Percentiles rank a stretch among this genome's conserved stretches.
phyloP scores from a whole-genome alignment of 129 eudicot genomes.

The Cynara cardunculus region DNA sequence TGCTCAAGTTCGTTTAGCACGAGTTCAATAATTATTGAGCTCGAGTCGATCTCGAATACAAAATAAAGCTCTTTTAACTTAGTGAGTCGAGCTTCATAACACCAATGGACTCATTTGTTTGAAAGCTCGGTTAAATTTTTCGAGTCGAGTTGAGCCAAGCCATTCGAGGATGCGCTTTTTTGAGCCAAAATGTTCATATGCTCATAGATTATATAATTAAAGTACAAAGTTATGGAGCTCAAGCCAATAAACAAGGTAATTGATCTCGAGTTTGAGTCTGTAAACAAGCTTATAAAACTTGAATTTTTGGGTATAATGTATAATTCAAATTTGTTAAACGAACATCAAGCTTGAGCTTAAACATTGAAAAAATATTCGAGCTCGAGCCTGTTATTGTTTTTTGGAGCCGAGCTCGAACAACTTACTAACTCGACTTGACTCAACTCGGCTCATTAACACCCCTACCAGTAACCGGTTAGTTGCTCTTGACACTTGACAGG shows the following conservation, averaged over 20 bases:
- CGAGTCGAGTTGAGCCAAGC: no score
- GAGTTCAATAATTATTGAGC: no score
- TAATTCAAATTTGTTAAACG: neutral
- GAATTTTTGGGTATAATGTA: neutral
- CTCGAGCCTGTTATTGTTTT: neutral
- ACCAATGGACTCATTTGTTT: no score
- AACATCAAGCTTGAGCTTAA: neutral
- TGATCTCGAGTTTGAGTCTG: neutral
- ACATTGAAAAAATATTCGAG: neutral
- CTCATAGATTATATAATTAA: no score
- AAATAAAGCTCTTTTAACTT: no score
- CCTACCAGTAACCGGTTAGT: neutral
- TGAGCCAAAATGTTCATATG: no score
- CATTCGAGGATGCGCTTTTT: no score
- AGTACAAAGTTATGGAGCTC: neutral
- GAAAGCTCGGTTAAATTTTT: no score
- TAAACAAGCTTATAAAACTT: neutral
- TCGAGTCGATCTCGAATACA: no score
- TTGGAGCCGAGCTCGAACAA: neutral
- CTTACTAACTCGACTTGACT: neutral
- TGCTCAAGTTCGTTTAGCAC: no score
- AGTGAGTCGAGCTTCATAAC: no score
- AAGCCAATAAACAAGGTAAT: neutral
- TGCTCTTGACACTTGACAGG: conserved; percentile 32
- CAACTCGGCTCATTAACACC: neutral